Conservation (phyloP, 2,329 filamentous ascomycete genomes). For the Xylariaceae sp. region DNA sequence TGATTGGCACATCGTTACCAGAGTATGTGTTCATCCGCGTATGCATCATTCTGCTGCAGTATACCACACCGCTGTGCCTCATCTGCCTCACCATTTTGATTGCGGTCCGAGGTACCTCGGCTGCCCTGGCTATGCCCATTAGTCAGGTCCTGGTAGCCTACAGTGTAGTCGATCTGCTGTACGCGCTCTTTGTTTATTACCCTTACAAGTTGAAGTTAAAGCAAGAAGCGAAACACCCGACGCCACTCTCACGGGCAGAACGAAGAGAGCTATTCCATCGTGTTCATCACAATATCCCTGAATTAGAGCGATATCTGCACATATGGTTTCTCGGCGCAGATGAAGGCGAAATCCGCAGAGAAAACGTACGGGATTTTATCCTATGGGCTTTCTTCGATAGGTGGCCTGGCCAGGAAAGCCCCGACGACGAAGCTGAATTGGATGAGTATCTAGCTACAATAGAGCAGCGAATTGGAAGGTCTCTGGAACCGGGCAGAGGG, state of each 20-base stretch:
- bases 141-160: constrained; percentile 23
- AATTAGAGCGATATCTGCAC: constrained; percentile 52
- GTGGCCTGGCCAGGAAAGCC: constrained; percentile 18
- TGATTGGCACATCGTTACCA: constrained; percentile 27
- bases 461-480: constrained; percentile 47
- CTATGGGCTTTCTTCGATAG: constrained; percentile 63
- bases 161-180: constrained; percentile 37
- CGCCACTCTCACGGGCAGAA: constrained; percentile 38
- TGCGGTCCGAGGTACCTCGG: constrained; percentile 10
- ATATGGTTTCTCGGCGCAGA: constrained; percentile 64
- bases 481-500: constrained; percentile 51
- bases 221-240: constrained; percentile 35
- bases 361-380: constrained; percentile 65
- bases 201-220: constrained; percentile 38
- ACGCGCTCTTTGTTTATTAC: constrained; percentile 37
- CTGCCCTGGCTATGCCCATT: constrained; percentile 12
- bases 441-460: constrained; percentile 45
- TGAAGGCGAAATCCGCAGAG: constrained; percentile 52
- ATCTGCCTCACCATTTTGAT: constrained; percentile 23
- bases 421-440: constrained; percentile 36
- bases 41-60: constrained; percentile 39
- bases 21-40: constrained; percentile 43
- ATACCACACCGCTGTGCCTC: constrained; percentile 38
- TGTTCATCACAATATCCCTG: constrained; percentile 50
- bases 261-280: constrained; percentile 53